These are phyloP conservation scores for Ceratobasidium sp. DNA, from an alignment of 1,284 basidiomycete species.

Conservation along the genomic window DNA sequence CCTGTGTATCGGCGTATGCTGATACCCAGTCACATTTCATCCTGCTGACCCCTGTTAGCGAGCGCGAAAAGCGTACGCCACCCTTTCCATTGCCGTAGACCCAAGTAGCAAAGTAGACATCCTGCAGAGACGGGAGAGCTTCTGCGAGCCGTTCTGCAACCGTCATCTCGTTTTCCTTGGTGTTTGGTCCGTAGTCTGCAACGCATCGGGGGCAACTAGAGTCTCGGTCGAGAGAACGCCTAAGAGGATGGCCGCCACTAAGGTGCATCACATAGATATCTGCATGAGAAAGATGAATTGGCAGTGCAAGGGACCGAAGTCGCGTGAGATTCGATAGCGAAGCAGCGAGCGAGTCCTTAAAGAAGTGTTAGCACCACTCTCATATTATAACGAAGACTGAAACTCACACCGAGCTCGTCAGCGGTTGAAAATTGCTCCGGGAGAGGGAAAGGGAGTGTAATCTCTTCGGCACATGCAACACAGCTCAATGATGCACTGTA, in stretches of 20 bases:
- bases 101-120: conserved; percentile 30
- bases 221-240: conserved; percentile 14
- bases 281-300: conserved; percentile 35
- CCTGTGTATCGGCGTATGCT: conserved; percentile 19
- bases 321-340: conserved; percentile 16
- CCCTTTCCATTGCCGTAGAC: conserved; percentile 35
- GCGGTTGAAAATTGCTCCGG: conserved; percentile 12
- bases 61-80: conserved; percentile 18
- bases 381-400: neutral
- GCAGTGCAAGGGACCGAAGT: conserved; percentile 9
- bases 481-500: conserved; percentile 28
- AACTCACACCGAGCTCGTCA: conserved; percentile 22
- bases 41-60: neutral
- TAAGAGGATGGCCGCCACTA: conserved; percentile 24
- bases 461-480: conserved; percentile 17
- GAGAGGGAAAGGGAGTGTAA: conserved; percentile 31
- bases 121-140: neutral
- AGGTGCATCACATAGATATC: conserved; percentile 32
- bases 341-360: conserved; percentile 4
- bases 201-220: conserved; percentile 20
- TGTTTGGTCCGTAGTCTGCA: conserved; percentile 22
- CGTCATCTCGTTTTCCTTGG: conserved; percentile 11
- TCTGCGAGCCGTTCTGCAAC: conserved; percentile 17
- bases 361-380: neutral
- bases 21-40: conserved; percentile 23